phyloP scores from a whole-genome alignment of 2,329 filamentous ascomycete genomes.

The Fonsecaea erecta region DNA sequence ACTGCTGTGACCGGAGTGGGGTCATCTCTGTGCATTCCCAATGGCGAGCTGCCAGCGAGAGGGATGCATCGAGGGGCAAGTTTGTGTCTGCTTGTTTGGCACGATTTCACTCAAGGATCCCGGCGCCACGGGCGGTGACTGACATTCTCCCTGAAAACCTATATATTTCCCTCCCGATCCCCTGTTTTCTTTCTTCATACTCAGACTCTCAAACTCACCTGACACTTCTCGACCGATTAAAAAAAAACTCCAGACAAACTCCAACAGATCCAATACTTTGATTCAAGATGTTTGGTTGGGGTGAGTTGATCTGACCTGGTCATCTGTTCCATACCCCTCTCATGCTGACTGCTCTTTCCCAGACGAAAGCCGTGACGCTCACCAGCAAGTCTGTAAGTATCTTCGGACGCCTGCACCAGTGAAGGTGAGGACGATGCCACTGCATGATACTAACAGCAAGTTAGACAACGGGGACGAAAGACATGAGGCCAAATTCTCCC shows the following conservation, averaged over 20 bases:
- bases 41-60: slow-evolving; percentile 3
- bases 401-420: background rate
- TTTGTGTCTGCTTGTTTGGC: background rate
- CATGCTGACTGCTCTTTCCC: slow-evolving; percentile 12
- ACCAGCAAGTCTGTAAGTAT: slow-evolving; percentile 55
- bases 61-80: slow-evolving; percentile 11
- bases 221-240: background rate
- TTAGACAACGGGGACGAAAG: slow-evolving; percentile 47
- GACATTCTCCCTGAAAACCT: background rate
- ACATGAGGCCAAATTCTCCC: slow-evolving; percentile 68
- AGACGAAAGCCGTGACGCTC: slow-evolving; percentile 60
- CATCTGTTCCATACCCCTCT: background rate
- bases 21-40: slow-evolving; percentile 10
- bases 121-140: slow-evolving; percentile 1
- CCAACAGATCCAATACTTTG: slow-evolving; percentile 6
- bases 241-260: background rate
- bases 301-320: slow-evolving; percentile 4
- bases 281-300: slow-evolving; percentile 42
- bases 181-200: background rate
- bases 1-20: slow-evolving; percentile 17
- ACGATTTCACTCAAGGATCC: background rate
- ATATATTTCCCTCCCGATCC: background rate
- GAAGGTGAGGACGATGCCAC: background rate
- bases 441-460: background rate
- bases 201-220: background rate